A percentile compares a stretch with the other conserved stretches of the same genome.
Evolutionary conservation across 2,329 filamentous ascomycete species (phyloP).

Genomic region (Exophiala sp.): DNA sequence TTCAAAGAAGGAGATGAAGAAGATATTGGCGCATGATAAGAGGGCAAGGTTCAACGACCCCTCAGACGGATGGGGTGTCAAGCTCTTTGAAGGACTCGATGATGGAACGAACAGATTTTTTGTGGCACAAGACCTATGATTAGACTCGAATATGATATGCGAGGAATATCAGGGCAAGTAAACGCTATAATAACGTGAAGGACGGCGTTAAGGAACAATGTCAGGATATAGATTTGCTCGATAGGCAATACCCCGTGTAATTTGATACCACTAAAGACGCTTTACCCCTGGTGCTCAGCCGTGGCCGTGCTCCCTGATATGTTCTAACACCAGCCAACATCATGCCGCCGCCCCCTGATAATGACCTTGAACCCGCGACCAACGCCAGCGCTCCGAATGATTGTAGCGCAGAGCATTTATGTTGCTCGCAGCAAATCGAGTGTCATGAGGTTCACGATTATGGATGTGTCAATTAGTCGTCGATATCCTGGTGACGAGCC

Average conservation of each 20-base stretch:
- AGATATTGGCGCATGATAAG: slow-evolving; percentile 34
- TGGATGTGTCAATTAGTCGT: slow-evolving; percentile 34
- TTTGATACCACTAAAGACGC: slow-evolving; percentile 9
- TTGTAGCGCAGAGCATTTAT: not conserved
- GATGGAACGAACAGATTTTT: slow-evolving; percentile 21
- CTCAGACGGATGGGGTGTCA: slow-evolving; percentile 39
- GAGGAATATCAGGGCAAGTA: not conserved
- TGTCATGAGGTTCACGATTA: not conserved
- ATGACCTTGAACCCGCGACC: not conserved
- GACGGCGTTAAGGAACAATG: not conserved
- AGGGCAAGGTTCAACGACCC: slow-evolving; percentile 42
- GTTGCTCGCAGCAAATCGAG: not conserved
- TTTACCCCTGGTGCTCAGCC: slow-evolving; percentile 6
- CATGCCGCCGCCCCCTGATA: not conserved
- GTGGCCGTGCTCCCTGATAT: not conserved
- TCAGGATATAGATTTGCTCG: not conserved
- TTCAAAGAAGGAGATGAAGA: slow-evolving; percentile 22
- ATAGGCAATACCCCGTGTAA: slow-evolving; percentile 3
- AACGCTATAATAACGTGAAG: too few species aligned
- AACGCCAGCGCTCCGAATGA: not conserved
- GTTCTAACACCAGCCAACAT: not conserved
- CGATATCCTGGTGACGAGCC: slow-evolving; percentile 58
- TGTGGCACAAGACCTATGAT: not conserved
- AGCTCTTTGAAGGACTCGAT: slow-evolving; percentile 44
- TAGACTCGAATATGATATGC: not conserved